These are phyloP conservation scores for Trametes villosa DNA, from an alignment of 768 basidiomycete genomes.

Conservation along the genomic window DNA sequence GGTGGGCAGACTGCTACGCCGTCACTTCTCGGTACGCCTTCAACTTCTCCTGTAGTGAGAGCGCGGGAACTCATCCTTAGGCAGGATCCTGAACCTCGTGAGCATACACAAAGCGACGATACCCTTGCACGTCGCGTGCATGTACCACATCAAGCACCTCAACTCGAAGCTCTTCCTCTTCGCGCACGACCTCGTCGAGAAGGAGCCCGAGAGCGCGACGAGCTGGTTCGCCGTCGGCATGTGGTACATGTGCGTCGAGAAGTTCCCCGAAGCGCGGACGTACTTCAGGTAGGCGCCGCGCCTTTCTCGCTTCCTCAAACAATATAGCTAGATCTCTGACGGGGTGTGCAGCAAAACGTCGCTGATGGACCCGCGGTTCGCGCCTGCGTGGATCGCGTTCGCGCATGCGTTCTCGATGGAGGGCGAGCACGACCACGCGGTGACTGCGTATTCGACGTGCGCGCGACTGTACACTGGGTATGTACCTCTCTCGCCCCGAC, in stretches of 20 bases:
- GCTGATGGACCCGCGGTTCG: conserved; percentile 94
- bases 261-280: conserved; percentile 90
- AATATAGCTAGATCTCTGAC: too few species aligned
- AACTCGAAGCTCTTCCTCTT: conserved; percentile 94
- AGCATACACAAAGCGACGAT: conserved; percentile 87
- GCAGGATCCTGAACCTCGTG: conserved; percentile 84
- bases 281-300: conserved; percentile 82
- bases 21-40: conserved; percentile 74
- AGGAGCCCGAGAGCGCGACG: conserved; percentile 88
- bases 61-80: neutral
- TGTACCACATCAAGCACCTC: conserved; percentile 92
- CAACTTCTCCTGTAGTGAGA: conserved; percentile 13
- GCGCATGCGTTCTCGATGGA: conserved; percentile 97
- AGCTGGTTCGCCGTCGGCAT: conserved; percentile 99
- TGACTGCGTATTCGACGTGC: conserved; percentile 97
- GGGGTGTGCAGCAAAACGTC: conserved; percentile 78
- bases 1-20: conserved; percentile 90
- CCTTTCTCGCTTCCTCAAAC: neutral
- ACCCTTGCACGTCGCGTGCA: conserved; percentile 95
- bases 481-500: conserved; percentile 26
- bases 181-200: conserved; percentile 94
- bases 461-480: conserved; percentile 95
- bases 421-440: conserved; percentile 98
- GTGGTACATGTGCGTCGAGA: conserved; percentile 88
- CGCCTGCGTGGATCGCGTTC: conserved; percentile 96